Evolutionary conservation across 495 filamentous ascomycete species (phyloP), one percentile per base, ranked within the genome.

Genomic region (Bombardia bombarda): DNA sequence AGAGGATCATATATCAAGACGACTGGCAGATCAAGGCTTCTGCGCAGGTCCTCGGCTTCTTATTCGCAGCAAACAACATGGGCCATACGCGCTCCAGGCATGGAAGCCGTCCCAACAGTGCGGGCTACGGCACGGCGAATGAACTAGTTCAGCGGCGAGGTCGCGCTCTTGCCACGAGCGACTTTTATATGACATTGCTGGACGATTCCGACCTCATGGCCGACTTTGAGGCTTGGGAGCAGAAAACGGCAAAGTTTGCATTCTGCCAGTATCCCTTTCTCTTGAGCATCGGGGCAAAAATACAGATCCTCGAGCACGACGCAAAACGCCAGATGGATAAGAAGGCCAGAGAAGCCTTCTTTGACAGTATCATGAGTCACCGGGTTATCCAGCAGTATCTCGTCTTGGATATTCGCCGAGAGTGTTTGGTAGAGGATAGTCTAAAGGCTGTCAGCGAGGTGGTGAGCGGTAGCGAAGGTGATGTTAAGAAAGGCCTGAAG

Each of bases 251-350:
- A 1, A 84, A 77, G 47, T 95, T 96, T 52, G 77, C 87, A 3
- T 95, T 96, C 57, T 96, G 89, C 55, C 87, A 95, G 55, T 95
- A 90, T 54, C 90, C 90, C 3, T 94, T 95, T 63, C 85, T 95
- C 51, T 72, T 96, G 23, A 94, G 87, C 40, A 90, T 96, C 51
- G 88, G 87, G 65, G 83, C 88, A 22, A 96, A 96, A 63, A 95
- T 93, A 46, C 85, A 82, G 51, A 93, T 95, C 45, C 67, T 95
- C 54, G 90, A 95, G 58, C 78, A 93, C 55, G 90, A 96, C 61
- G 87, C 88, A 3, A 78, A 83, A 48, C 77, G 90, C 7, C 90
- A 95, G 63, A 95, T 95, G 90, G 84, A 87, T 48, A 78, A 82
- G 40, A 87, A 86, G 54, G 90, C 90, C 8, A 74, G 90, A 35